Conservation (phyloP, 75 land plant genomes). For the Picea glauca region DNA sequence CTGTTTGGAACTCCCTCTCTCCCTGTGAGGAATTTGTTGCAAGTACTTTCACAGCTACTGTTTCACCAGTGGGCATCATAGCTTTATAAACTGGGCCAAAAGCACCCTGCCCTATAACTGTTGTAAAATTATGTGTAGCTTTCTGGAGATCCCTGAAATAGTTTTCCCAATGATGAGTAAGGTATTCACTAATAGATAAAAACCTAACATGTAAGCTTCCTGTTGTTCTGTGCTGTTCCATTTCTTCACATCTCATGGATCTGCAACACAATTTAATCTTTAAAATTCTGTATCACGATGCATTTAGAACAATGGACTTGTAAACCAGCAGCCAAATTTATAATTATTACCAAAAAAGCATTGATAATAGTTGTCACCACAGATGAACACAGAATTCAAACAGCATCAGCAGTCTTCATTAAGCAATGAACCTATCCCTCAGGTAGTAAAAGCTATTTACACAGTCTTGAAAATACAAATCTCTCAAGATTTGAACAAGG, state of each 20-base stretch:
- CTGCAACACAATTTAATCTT: neutral
- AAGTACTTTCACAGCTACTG: conserved; percentile 82
- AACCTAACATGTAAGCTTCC: neutral
- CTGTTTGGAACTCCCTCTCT: conserved; percentile 88
- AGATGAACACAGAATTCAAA: too few species aligned
- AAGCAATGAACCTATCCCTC: too few species aligned
- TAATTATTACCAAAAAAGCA: neutral
- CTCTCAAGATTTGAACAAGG: too few species aligned
- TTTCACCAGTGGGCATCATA: conserved; percentile 57
- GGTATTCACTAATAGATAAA: neutral
- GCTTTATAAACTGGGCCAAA: conserved; percentile 99
- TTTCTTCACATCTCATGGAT: neutral
- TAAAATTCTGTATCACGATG: neutral
- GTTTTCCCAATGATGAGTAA: neutral
- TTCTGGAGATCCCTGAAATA: conserved; percentile 81
- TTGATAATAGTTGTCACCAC: neutral
- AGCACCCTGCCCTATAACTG: conserved; percentile 79
- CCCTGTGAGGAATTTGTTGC: conserved; percentile 88
- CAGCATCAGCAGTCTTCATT: too few species aligned
- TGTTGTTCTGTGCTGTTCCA: neutral
- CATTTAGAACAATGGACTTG: neutral
- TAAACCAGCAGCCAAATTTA: neutral
- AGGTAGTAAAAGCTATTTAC: too few species aligned
- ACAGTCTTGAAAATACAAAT: too few species aligned
- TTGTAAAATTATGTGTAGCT: conserved; percentile 86